Base-by-base conservation (phyloP, 2,329 filamentous ascomycete genomes). In the Paraphaeosphaeria sporulosa region DNA sequence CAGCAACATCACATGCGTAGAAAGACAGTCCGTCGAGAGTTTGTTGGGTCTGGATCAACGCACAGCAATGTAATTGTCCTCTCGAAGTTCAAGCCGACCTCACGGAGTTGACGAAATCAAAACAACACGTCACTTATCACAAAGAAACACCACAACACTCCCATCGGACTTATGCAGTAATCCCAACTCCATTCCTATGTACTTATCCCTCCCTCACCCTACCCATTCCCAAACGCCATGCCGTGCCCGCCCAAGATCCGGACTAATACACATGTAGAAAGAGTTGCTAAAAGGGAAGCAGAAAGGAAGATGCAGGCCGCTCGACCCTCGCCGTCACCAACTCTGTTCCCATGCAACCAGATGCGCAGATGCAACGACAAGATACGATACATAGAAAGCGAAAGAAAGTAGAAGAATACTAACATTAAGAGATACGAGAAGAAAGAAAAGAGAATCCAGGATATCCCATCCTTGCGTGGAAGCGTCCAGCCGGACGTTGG, bases 221-320 rank as follows among this genome's bases (percentile, higher is more conserved):
- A 23, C 38, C 38, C 7, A 8, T 40, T 23, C 51, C 38, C 25
- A 44, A 43, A 32, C 38, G 38, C 51, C 51, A 30, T 43, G 38
- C 38, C n/a, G 51, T 32, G n/a, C 17, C 51, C 19, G 32, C 19
- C 36, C 36, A 44, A 54, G 12, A 19, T 36, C n/a, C 46, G 52
- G 42, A 55, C 42, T 55, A 55, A 55, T 55, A 55, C 52, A 55
- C 52, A 55, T 9, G 38, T 21, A 47, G 38, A 40, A 55, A 55
- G 52, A 46, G 52, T 40, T 44, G 40, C 30, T 8, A 32, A 40
- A 55, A 55, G 42, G 36, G 43, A 27, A 34, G 40, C 19, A 23
- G 30, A 46, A 55, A 38, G 27, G 40, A 34, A 55, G 52, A 55
- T 55, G 52, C 52, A 44, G 15, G 19, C 52, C 30, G 52, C 52